These are phyloP conservation scores for Rhodofomes roseus DNA, from an alignment of 1,284 basidiomycete species.

Conservation along the genomic window DNA sequence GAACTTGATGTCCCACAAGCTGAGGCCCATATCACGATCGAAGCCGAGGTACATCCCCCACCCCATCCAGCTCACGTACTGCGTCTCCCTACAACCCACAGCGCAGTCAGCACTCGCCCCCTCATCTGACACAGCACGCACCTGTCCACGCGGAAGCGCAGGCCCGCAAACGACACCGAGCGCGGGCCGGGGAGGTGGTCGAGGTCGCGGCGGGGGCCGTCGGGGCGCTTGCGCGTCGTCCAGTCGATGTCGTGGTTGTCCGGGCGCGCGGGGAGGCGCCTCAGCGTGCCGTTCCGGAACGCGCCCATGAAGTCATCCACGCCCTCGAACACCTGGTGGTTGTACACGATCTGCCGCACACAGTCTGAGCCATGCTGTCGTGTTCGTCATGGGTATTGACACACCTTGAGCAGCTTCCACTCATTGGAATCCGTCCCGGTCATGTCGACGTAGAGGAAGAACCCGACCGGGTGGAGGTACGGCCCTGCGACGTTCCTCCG, in stretches of 20 bases:
- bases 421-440: constrained; percentile 48
- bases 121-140: background rate
- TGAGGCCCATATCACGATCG: constrained; percentile 63
- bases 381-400: background rate
- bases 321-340: constrained; percentile 50
- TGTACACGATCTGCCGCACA: constrained; percentile 47
- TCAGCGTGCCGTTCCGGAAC: constrained; percentile 50
- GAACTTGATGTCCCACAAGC: constrained; percentile 65
- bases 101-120: too few relatives aligned
- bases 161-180: constrained; percentile 53
- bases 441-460: constrained; percentile 56
- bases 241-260: constrained; percentile 34
- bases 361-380: background rate
- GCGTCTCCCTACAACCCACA: constrained; percentile 24
- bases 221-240: constrained; percentile 43
- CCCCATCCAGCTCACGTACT: constrained; percentile 65
- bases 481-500: constrained; percentile 45
- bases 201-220: constrained; percentile 42
- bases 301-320: constrained; percentile 48
- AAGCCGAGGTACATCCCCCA: constrained; percentile 63
- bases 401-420: constrained; percentile 50
- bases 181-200: constrained; percentile 62
- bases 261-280: constrained; percentile 33
- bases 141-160: constrained; percentile 53
- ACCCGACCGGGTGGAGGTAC: constrained; percentile 49